phyloP scores from a whole-genome alignment of 352 stramenopile genomes.

The Phytophthora hibernalis region DNA sequence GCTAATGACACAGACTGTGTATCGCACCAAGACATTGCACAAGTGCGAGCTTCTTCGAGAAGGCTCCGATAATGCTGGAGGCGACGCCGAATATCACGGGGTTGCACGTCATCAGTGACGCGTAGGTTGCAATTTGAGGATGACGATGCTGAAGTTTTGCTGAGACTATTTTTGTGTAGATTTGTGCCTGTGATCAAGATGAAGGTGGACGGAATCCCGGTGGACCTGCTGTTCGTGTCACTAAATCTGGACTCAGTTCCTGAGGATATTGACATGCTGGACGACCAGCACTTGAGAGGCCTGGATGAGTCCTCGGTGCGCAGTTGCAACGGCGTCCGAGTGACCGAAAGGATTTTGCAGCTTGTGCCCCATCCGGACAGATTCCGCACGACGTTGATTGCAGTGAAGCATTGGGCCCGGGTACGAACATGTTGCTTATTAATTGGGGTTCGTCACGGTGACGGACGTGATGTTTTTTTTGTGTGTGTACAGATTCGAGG shows the following conservation, averaged over 20 bases:
- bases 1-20: conserved; percentile 63
- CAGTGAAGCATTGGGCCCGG: conserved; percentile 91
- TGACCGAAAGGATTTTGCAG: conserved; percentile 95
- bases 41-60: conserved; percentile 90
- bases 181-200: conserved; percentile 96
- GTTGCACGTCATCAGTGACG: conserved; percentile 87
- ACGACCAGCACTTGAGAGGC: conserved; percentile 79
- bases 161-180: conserved; percentile 31
- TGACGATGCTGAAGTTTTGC: background rate
- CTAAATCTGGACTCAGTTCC: conserved; percentile 70
- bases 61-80: conserved; percentile 82
- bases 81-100: conserved; percentile 68
- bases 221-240: conserved; percentile 95
- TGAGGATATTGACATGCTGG: conserved; percentile 77
- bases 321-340: conserved; percentile 95
- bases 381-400: conserved; percentile 93
- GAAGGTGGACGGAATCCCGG: conserved; percentile 88
- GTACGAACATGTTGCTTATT: conserved; percentile 40
- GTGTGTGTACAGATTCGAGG: conserved; percentile 81
- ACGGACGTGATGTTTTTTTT: background rate
- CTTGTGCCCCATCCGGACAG: conserved; percentile 84
- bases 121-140: conserved; percentile 66
- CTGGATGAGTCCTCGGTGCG: conserved; percentile 94
- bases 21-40: conserved; percentile 84
- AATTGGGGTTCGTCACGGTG: conserved; percentile 12